Evolutionary conservation across 768 basidiomycete genomes (phyloP).

Genomic region (Lepiota venenata): DNA sequence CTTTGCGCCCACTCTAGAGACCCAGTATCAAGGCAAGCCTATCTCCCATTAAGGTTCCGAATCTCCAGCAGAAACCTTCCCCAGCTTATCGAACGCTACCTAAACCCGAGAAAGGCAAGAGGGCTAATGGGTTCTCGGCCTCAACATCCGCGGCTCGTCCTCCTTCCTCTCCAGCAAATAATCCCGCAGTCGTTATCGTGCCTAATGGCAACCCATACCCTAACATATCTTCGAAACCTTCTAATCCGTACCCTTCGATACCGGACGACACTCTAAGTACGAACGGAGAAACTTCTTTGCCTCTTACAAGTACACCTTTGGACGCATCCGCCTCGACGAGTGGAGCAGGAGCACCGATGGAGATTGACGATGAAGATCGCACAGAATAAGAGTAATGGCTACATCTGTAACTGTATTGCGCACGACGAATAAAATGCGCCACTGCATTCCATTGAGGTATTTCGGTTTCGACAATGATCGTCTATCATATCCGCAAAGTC

Average conservation of each 20-base stretch:
- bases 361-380: constrained; percentile 4
- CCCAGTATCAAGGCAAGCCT: constrained; percentile 58
- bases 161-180: constrained; percentile 20
- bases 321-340: not conserved
- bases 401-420: not conserved
- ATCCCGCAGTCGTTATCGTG: constrained; percentile 10
- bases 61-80: not conserved
- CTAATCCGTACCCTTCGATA: constrained; percentile 8
- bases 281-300: not conserved
- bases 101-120: constrained; percentile 59
- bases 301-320: constrained; percentile 2
- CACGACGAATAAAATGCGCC: not conserved
- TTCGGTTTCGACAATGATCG: too few species aligned
- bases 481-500: too few species aligned
- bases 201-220: constrained; percentile 3
- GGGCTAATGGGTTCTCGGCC: constrained; percentile 23
- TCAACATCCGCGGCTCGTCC: constrained; percentile 12
- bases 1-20: constrained; percentile 57
- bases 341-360: constrained; percentile 11
- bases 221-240: not conserved
- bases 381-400: not conserved
- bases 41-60: not conserved
- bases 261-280: not conserved
- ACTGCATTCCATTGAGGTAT: not conserved
- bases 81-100: constrained; percentile 63